These are phyloP conservation scores for Aspergillus thermomutatus DNA, from an alignment of 2,329 filamentous ascomycete species.

Conservation along the genomic window DNA sequence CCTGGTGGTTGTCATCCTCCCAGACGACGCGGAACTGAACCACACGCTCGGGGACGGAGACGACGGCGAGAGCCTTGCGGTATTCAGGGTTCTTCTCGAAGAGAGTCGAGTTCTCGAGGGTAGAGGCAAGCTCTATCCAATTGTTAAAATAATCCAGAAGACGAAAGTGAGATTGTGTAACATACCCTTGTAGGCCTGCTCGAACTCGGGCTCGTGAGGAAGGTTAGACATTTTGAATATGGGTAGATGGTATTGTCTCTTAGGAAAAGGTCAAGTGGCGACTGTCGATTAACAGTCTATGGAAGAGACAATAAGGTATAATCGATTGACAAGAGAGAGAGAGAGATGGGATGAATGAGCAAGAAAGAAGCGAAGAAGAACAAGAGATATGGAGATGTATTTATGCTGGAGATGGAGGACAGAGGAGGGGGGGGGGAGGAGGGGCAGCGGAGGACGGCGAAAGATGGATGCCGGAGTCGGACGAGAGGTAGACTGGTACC, in stretches of 20 bases:
- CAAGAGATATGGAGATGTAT: slow-evolving; percentile 20
- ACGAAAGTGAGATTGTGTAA: slow-evolving; percentile 5
- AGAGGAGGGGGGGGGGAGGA: slow-evolving; percentile 4
- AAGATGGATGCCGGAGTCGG: slow-evolving; percentile 30
- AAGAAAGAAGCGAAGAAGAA: slow-evolving; percentile 4
- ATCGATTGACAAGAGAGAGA: slow-evolving; percentile 10
- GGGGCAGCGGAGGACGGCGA: slow-evolving; percentile 9
- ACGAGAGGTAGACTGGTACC: too few species aligned
- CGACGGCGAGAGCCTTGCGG: slow-evolving; percentile 82
- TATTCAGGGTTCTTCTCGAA: slow-evolving; percentile 95
- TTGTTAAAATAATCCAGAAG: background rate
- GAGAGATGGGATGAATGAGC: slow-evolving; percentile 13
- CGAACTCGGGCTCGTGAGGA: slow-evolving; percentile 88
- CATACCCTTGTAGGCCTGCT: slow-evolving; percentile 95
- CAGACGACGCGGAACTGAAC: slow-evolving; percentile 97
- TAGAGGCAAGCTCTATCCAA: slow-evolving; percentile 78
- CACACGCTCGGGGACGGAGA: slow-evolving; percentile 87
- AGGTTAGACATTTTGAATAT: slow-evolving; percentile 70
- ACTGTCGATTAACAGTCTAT: slow-evolving; percentile 1
- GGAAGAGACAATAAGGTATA: slow-evolving; percentile 8
- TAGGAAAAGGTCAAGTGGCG: slow-evolving; percentile 5
- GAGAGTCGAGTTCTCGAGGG: slow-evolving; percentile 87
- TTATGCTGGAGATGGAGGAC: slow-evolving; percentile 40
- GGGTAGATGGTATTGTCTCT: slow-evolving; percentile 3
- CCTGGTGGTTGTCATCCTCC: slow-evolving; percentile 84